Evolutionary conservation across 1,284 basidiomycete species (phyloP).

Genomic region (Ceratobasidium sp.): DNA sequence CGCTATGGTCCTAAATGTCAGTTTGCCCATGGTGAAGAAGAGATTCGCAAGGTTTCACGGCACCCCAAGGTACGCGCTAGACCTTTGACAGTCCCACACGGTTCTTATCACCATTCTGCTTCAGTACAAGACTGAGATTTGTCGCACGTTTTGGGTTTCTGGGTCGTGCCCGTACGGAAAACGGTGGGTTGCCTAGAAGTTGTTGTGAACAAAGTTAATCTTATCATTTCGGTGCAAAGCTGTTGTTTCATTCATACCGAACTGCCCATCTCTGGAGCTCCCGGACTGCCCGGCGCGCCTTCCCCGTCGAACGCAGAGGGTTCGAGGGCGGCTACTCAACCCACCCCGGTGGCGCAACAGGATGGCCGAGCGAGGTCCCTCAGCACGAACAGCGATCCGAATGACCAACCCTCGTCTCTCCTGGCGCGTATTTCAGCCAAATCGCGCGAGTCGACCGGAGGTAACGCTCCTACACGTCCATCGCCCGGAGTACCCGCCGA

Average conservation of each 20-base stretch:
- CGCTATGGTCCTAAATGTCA: constrained; percentile 88
- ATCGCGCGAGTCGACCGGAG: constrained; percentile 41
- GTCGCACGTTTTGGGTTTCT: constrained; percentile 92
- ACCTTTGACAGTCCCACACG: not conserved
- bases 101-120: constrained; percentile 45
- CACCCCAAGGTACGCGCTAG: constrained; percentile 78
- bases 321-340: constrained; percentile 4
- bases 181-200: constrained; percentile 54
- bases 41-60: constrained; percentile 79
- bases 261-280: constrained; percentile 69
- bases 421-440: constrained; percentile 76
- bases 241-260: constrained; percentile 93
- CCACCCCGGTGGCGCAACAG: constrained; percentile 21
- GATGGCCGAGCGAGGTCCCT: constrained; percentile 71
- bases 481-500: constrained; percentile 16
- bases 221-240: constrained; percentile 21
- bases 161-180: constrained; percentile 91
- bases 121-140: constrained; percentile 92
- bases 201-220: not conserved
- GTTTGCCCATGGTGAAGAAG: constrained; percentile 90
- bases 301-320: constrained; percentile 49
- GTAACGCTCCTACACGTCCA: not conserved
- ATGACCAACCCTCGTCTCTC: constrained; percentile 67
- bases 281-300: constrained; percentile 61
- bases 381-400: constrained; percentile 79